Conservation (phyloP, 225 moss, liverwort and hornwort genomes). For the Asterella californica region DNA sequence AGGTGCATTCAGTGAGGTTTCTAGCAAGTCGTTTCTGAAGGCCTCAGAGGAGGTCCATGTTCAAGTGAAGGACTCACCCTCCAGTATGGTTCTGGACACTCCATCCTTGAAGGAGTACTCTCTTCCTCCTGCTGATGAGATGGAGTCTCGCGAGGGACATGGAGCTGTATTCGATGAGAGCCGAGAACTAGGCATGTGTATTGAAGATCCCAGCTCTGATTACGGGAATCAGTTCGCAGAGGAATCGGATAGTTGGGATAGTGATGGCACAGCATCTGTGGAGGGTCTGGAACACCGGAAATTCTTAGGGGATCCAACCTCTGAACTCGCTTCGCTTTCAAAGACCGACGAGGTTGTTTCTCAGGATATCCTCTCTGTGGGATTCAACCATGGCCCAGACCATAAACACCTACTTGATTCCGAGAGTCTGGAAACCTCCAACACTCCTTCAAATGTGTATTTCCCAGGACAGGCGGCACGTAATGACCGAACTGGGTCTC, state of each 20-base stretch:
- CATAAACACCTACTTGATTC: background rate
- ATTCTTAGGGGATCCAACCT: background rate
- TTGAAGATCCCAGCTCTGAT: background rate
- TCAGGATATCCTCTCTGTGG: background rate
- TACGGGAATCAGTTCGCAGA: constrained; percentile 5
- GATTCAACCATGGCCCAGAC: background rate
- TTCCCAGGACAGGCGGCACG: background rate
- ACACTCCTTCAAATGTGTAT: background rate
- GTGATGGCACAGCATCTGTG: constrained; percentile 14
- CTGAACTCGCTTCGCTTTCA: background rate
- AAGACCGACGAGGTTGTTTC: background rate
- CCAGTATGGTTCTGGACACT: background rate
- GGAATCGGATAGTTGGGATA: constrained; percentile 12
- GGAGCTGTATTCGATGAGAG: background rate
- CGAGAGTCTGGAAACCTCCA: background rate
- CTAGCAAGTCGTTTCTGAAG: background rate
- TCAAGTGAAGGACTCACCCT: background rate
- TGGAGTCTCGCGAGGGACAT: constrained; percentile 5
- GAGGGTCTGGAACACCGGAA: background rate
- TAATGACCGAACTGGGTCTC: background rate
- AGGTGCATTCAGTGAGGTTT: background rate
- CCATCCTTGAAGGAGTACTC: background rate
- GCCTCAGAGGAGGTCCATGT: background rate
- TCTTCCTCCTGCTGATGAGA: background rate
- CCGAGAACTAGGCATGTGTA: background rate